phyloP scores from a whole-genome alignment of 768 basidiomycete genomes.

The Termitomyces sp. region DNA sequence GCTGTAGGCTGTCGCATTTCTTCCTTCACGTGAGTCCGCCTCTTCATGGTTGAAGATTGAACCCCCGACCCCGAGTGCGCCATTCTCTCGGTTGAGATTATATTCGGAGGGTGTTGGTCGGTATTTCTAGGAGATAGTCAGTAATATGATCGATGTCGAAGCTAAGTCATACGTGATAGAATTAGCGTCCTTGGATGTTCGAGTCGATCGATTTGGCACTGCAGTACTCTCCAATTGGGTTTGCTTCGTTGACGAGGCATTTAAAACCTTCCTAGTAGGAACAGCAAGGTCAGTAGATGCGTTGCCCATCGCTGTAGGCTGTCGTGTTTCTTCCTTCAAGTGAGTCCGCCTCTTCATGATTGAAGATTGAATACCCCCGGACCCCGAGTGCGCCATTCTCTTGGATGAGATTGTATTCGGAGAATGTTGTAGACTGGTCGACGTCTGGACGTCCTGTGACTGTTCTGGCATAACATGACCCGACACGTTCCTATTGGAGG shows the following conservation, averaged over 20 bases:
- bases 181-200: not conserved
- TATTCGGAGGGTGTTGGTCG: not conserved
- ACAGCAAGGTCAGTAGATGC: not conserved
- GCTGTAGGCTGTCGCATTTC: not conserved
- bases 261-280: not conserved
- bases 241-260: not conserved
- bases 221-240: not conserved
- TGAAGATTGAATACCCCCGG: not conserved
- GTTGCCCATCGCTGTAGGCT: not conserved
- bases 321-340: not conserved
- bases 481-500: not conserved
- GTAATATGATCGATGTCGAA: not conserved
- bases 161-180: not conserved
- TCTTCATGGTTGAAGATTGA: not conserved
- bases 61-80: too few species aligned
- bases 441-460: not conserved
- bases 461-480: not conserved
- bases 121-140: not conserved
- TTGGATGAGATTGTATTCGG: too few species aligned
- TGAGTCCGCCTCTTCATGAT: not conserved
- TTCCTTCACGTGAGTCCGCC: not conserved
- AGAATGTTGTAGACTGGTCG: not conserved
- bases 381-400: too few species aligned
- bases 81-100: too few species aligned
- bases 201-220: not conserved